Percentiles rank a stretch among this genome's conserved stretches.
Conservation (phyloP, 164 flowering plant genomes). For the Pachysandra terminalis region DNA sequence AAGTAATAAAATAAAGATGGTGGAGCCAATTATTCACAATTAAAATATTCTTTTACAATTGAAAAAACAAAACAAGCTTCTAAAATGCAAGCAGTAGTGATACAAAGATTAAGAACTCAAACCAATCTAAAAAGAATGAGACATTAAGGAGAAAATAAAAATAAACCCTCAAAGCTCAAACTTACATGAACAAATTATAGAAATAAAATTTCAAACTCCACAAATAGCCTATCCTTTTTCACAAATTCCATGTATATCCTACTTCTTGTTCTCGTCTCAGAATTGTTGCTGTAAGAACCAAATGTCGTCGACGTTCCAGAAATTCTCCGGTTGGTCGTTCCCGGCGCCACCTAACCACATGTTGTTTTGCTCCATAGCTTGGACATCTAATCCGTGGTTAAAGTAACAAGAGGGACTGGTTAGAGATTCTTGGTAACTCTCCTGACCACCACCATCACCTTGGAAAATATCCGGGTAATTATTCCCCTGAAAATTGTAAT, state of each 20-base stretch:
- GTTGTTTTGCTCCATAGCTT: conserved; percentile 29
- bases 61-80: conserved; percentile 11
- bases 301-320: conserved; percentile 64
- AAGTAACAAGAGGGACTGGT: conserved; percentile 42
- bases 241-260: conserved; percentile 15
- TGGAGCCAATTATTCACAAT: conserved; percentile 41
- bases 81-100: conserved; percentile 11
- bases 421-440: conserved; percentile 30
- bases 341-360: conserved; percentile 40
- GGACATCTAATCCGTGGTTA: conserved; percentile 34
- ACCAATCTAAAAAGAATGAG: not conserved
- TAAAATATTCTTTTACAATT: conserved; percentile 6
- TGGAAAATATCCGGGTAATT: conserved; percentile 26
- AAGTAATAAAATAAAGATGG: conserved; percentile 25
- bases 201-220: conserved; percentile 9
- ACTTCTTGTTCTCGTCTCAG: not conserved
- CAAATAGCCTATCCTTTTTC: conserved; percentile 19
- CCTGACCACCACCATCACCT: no score
- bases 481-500: conserved; percentile 23
- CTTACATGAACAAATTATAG: not conserved
- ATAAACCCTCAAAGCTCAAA: conserved; percentile 2
- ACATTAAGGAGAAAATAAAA: not conserved
- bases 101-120: not conserved
- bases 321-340: conserved; percentile 35
- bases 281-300: conserved; percentile 56